Base-by-base conservation (phyloP, 2,329 filamentous ascomycete species). In the Didymellaceae sp. region DNA sequence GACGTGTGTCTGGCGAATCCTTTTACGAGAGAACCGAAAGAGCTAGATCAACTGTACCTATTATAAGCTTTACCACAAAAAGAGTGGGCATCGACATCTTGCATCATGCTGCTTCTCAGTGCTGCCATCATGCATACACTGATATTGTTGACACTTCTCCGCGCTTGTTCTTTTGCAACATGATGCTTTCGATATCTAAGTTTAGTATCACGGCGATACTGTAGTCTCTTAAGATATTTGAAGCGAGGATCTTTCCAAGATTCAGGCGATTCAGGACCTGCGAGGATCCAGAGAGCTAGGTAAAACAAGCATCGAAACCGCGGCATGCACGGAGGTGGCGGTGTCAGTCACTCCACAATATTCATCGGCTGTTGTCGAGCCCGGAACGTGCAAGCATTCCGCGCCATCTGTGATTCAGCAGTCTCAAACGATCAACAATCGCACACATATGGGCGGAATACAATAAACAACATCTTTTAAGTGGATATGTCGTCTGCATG, bases 301-400 rank as follows among this genome's bases (percentile, higher is more conserved):
- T 11, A 30, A 10, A 42, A 20, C 13, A 37, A 37, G 25, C 8
- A 21, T n/a, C 24, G n/a, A 40, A 16, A 21, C 24, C 16, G 33
- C 38, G 42, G 48, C 37, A 43, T 42, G 37, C 42, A 52, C 42
- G 43, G 48, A 43, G 48, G 42, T 38, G 48, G 48, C 42, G 37
- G 41, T 52, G 37, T 42, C 48, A 52, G 42, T 41, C 24, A 26
- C 18, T 45, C 48, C 47, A 45, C 41, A 31, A 21, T 33, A 35
- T 13, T 26, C n/a, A 10, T 26, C 26, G 38, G 22, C 17, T 25
- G 13, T 26, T 14, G 25, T 16, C 37, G 28, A 34, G n/a, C 17
- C 26, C 48, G 32, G 38, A 42, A 38, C 38, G n/a, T 42, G 20
- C 26, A 13, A 28, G 26, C 37, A 43, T 46, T 52, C 42, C 48